Evolutionary conservation across 2,329 filamentous ascomycete species (phyloP).

Genomic region (Colletotrichum sp.): DNA sequence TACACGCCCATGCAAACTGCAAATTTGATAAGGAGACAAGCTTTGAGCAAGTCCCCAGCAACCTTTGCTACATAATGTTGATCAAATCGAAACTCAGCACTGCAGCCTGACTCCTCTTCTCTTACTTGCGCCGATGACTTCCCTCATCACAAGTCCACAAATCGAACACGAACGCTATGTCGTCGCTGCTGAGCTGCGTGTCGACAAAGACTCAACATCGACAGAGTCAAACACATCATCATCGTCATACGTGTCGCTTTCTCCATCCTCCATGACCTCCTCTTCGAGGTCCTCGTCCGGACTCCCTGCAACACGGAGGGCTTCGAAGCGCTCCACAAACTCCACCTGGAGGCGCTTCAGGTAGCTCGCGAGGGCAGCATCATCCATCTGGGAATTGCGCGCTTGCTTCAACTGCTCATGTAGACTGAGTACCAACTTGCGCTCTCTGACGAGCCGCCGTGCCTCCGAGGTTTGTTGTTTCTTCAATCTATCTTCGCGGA

Average conservation of each 20-base stretch:
- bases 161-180: not conserved
- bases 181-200: not conserved
- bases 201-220: not conserved
- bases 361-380: conserved; percentile 67
- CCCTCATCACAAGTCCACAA: not conserved
- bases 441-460: conserved; percentile 63
- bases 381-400: conserved; percentile 66
- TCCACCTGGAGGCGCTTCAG: conserved; percentile 73
- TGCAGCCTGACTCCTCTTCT: too few relatives aligned
- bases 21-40: too few relatives aligned
- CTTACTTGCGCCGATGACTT: not conserved
- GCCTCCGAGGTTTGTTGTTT: conserved; percentile 64
- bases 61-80: not conserved
- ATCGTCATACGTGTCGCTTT: not conserved
- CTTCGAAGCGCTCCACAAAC: conserved; percentile 74
- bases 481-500: conserved; percentile 63
- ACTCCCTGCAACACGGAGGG: conserved; percentile 50
- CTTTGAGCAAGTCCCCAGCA: too few relatives aligned
- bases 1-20: too few relatives aligned
- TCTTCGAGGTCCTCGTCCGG: not conserved
- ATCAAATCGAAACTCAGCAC: not conserved
- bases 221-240: not conserved
- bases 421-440: conserved; percentile 76
- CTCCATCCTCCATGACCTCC: not conserved
- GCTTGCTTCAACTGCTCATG: conserved; percentile 76